Percentiles rank a stretch among this genome's conserved stretches.
Evolutionary conservation across 192 early-diverging fungal genomes (phyloP).

Genomic region (Backusella circina): DNA sequence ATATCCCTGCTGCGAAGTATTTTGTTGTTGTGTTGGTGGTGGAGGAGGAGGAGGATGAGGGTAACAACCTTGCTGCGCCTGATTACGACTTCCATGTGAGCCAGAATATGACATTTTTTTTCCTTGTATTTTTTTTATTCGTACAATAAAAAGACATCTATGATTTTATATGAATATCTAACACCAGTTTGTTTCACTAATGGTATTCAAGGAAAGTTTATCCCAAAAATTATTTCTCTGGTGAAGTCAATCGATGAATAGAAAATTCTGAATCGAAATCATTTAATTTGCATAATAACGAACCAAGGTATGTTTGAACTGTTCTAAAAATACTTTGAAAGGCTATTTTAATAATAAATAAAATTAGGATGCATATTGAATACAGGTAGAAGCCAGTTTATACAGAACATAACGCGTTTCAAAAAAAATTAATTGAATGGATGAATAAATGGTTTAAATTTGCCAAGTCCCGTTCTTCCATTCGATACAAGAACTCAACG

Average conservation of each 20-base stretch:
- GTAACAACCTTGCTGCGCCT: background rate
- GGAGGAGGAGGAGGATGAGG: background rate
- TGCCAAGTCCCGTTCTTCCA: background rate
- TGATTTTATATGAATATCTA: background rate
- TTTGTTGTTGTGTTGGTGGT: background rate
- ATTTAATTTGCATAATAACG: background rate
- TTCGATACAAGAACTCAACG: background rate
- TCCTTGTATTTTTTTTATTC: background rate
- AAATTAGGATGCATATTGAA: background rate
- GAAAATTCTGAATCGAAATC: background rate
- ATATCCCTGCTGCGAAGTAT: background rate
- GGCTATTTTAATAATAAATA: background rate
- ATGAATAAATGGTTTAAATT: background rate
- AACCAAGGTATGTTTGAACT: background rate
- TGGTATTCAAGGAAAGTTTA: background rate
- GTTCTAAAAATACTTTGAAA: background rate
- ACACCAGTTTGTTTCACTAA: background rate
- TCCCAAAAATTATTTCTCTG: background rate
- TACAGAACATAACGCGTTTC: background rate
- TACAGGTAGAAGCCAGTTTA: background rate
- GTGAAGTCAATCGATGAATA: background rate
- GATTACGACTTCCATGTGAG: slow-evolving; percentile 10
- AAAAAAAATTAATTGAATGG: background rate
- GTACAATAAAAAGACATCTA: background rate
- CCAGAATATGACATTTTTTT: slow-evolving; percentile 24